Conservation (phyloP, 129 eudicot species). For the Calendula officinalis region DNA sequence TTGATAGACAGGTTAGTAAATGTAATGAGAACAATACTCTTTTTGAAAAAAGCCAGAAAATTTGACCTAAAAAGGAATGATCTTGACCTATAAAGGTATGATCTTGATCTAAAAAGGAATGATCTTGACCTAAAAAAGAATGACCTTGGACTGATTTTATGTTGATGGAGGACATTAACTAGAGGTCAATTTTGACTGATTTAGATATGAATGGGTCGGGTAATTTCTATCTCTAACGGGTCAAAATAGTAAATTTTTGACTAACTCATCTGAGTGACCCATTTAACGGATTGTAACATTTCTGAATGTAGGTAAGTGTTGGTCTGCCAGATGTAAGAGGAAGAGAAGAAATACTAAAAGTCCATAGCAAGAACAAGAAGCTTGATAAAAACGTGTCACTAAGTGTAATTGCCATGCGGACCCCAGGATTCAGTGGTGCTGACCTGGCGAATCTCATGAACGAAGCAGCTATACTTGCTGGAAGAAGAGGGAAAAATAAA, state of each 20-base stretch:
- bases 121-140: neutral
- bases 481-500: slow-evolving; percentile 66
- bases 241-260: too few species aligned
- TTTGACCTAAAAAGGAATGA: slow-evolving; percentile 6
- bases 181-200: too few species aligned
- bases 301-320: slow-evolving; percentile 50
- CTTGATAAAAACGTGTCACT: slow-evolving; percentile 55
- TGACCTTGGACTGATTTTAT: neutral
- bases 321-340: slow-evolving; percentile 89
- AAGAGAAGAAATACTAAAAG: slow-evolving; percentile 68
- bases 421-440: slow-evolving; percentile 87
- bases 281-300: neutral
- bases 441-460: slow-evolving; percentile 86
- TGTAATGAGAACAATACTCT: neutral
- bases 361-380: slow-evolving; percentile 76
- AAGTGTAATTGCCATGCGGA: slow-evolving; percentile 69
- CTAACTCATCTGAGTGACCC: too few species aligned
- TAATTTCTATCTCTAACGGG: too few species aligned
- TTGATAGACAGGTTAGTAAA: slow-evolving; percentile 72
- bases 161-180: neutral
- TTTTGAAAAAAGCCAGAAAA: neutral
- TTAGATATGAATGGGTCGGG: too few species aligned
- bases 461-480: slow-evolving; percentile 90
- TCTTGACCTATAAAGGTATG: neutral
- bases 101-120: neutral